Percentiles rank a stretch among this genome's conserved stretches.
These are phyloP conservation scores for Pistacia atlantica DNA, from an alignment of 345 rosid species.

Conservation along the genomic window DNA sequence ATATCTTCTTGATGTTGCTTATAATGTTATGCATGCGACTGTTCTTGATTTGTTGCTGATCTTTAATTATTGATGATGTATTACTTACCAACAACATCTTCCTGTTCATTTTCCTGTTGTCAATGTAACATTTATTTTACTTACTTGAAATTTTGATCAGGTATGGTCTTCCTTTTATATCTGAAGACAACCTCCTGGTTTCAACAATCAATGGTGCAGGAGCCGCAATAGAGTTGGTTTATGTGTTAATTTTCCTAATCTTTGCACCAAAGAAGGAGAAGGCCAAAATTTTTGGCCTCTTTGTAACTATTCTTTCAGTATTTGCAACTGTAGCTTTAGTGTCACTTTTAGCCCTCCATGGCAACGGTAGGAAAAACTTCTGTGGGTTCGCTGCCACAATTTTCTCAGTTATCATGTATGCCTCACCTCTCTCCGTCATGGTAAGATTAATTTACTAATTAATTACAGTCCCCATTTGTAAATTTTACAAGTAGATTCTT, in stretches of 20 bases:
- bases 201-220: constrained; percentile 88
- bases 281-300: constrained; percentile 65
- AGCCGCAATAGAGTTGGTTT: constrained; percentile 61
- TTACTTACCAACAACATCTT: too few relatives aligned
- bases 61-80: too few relatives aligned
- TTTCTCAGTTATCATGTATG: constrained; percentile 97
- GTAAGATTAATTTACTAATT: constrained; percentile 37
- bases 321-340: constrained; percentile 64
- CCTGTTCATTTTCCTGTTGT: too few relatives aligned
- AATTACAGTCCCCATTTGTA: neutral
- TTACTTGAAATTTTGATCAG: constrained; percentile 30
- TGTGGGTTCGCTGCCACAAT: constrained; percentile 82
- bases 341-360: constrained; percentile 74
- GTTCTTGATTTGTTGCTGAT: neutral
- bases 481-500: neutral
- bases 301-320: constrained; percentile 47
- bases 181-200: constrained; percentile 74
- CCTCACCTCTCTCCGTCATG: constrained; percentile 92
- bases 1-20: neutral
- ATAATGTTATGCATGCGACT: neutral
- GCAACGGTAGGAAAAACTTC: constrained; percentile 65
- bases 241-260: constrained; percentile 64
- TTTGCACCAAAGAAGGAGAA: constrained; percentile 79
- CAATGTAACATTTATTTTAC: too few relatives aligned
- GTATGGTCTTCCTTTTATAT: constrained; percentile 95